These are phyloP conservation scores for Cladosporium sphaerospermum DNA, from an alignment of 2,329 filamentous ascomycete species.

Conservation along the genomic window DNA sequence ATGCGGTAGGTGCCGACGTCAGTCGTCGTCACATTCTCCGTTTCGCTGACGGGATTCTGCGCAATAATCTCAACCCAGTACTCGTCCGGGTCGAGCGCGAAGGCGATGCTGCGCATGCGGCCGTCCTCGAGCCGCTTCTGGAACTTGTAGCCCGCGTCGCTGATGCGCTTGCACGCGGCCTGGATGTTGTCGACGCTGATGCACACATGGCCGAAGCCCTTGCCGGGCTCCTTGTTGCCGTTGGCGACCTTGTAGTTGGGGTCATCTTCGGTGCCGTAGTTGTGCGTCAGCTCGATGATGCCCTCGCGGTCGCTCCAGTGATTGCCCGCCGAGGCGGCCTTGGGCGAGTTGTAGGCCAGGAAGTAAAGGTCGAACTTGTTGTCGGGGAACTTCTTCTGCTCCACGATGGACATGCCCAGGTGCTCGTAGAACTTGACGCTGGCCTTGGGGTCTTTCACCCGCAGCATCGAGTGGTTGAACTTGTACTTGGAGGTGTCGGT, in stretches of 20 bases:
- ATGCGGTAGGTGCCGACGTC: constrained; percentile 68
- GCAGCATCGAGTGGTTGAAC: constrained; percentile 55
- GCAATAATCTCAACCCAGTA: constrained; percentile 71
- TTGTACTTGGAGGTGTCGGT: constrained; percentile 59
- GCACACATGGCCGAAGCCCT: constrained; percentile 78
- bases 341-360: constrained; percentile 75
- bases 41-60: constrained; percentile 64
- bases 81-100: constrained; percentile 56
- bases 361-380: constrained; percentile 95
- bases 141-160: constrained; percentile 85
- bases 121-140: constrained; percentile 93
- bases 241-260: constrained; percentile 73
- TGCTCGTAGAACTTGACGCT: constrained; percentile 88
- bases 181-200: constrained; percentile 66
- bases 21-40: constrained; percentile 64
- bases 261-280: constrained; percentile 86
- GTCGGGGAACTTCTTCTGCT: constrained; percentile 75
- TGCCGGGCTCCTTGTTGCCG: constrained; percentile 83
- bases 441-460: constrained; percentile 86
- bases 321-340: constrained; percentile 66
- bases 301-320: constrained; percentile 69
- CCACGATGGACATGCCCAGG: constrained; percentile 78
- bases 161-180: constrained; percentile 80
- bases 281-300: constrained; percentile 77
- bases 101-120: constrained; percentile 80